Evolutionary conservation across 345 rosid genomes (phyloP).

Genomic region (Erodium maritimum): DNA sequence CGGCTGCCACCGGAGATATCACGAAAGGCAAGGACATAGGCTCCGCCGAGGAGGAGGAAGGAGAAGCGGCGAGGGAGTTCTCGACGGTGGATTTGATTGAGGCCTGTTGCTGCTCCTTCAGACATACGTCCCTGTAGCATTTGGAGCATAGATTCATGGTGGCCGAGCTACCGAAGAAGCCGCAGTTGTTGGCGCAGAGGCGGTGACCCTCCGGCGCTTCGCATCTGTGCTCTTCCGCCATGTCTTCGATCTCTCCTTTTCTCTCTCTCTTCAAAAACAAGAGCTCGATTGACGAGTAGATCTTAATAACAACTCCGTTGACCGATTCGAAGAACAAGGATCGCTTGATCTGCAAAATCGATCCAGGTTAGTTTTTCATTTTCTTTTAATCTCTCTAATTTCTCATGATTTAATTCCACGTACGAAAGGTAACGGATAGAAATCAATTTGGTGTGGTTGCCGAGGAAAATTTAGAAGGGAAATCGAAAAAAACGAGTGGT

Average conservation of each 20-base stretch:
- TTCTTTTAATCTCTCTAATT: too few relatives aligned
- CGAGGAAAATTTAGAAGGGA: background rate
- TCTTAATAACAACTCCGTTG: too few relatives aligned
- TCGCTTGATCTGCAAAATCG: too few relatives aligned
- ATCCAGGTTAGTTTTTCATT: too few relatives aligned
- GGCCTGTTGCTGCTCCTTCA: conserved; percentile 44
- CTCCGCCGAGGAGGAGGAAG: conserved; percentile 10
- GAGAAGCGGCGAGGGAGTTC: conserved; percentile 32
- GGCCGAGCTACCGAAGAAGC: conserved; percentile 63
- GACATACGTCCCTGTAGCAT: conserved; percentile 59
- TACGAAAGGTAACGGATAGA: background rate
- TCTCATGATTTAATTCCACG: background rate
- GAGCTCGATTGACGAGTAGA: background rate
- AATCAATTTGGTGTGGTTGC: background rate
- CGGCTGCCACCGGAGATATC: background rate
- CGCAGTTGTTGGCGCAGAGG: conserved; percentile 79
- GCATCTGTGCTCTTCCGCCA: background rate
- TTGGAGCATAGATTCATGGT: conserved; percentile 85
- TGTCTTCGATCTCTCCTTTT: too few relatives aligned
- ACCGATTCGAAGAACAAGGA: too few relatives aligned
- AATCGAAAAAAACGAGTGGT: background rate
- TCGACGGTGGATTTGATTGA: conserved; percentile 52
- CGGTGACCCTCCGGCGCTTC: background rate
- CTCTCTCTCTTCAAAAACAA: too few relatives aligned
- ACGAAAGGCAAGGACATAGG: background rate